Evolutionary conservation across 768 basidiomycete genomes (phyloP).

Genomic region (Suillus decipiens): DNA sequence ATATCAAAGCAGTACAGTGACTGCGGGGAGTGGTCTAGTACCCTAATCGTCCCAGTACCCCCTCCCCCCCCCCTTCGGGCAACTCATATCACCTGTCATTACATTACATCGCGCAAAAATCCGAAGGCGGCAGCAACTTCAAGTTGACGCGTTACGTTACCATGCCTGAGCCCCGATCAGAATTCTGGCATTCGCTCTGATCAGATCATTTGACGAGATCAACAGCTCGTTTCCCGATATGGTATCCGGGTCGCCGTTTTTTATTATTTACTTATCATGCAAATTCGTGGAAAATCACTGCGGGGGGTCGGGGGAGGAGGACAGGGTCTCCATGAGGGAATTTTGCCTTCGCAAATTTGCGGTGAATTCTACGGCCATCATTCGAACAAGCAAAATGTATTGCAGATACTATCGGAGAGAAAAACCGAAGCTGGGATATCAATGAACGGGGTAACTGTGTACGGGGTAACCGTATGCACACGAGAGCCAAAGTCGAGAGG

Average conservation of each 20-base stretch:
- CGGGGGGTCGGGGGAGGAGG: no score
- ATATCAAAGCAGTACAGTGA: neutral
- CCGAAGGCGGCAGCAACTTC: neutral
- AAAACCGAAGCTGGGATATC: constrained; percentile 30
- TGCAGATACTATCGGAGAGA: constrained; percentile 19
- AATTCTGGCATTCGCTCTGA: constrained; percentile 31
- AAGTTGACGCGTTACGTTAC: constrained; percentile 1
- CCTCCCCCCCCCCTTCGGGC: neutral
- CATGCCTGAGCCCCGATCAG: constrained; percentile 27
- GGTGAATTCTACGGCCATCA: neutral
- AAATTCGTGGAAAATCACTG: neutral
- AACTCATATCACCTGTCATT: neutral
- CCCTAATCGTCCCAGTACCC: no score
- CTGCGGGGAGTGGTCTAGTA: no score
- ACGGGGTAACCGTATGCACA: constrained; percentile 41
- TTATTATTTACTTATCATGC: neutral
- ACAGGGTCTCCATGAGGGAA: no score
- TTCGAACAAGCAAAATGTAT: constrained; percentile 13
- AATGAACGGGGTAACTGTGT: constrained; percentile 35
- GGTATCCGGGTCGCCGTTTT: constrained; percentile 18
- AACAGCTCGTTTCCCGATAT: constrained; percentile 9
- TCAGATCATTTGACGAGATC: constrained; percentile 26
- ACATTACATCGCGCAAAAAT: neutral
- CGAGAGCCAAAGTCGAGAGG: constrained; percentile 26
- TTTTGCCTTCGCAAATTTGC: neutral